phyloP scores from a whole-genome alignment of 768 basidiomycete species.

The Auriculariales sp. region DNA sequence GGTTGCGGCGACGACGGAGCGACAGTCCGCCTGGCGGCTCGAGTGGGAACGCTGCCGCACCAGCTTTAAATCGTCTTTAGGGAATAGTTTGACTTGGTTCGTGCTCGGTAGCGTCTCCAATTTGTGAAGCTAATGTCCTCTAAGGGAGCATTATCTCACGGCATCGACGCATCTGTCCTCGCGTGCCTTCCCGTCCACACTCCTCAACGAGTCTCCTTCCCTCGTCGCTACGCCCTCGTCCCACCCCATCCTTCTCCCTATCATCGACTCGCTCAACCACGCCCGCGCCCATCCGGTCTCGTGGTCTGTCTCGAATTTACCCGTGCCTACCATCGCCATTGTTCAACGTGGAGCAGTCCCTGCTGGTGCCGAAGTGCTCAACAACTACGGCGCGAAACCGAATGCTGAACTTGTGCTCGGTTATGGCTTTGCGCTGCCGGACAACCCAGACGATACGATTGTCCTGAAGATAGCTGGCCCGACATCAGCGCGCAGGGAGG shows the following conservation, averaged over 20 bases:
- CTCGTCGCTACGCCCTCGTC: slow-evolving; percentile 35
- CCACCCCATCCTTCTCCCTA: slow-evolving; percentile 73
- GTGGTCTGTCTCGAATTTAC: slow-evolving; percentile 46
- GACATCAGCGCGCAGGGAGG: slow-evolving; percentile 35
- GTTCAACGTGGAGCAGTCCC: slow-evolving; percentile 32
- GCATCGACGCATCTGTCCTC: slow-evolving; percentile 73
- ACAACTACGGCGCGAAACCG: slow-evolving; percentile 87
- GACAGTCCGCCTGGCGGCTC: slow-evolving; percentile 39
- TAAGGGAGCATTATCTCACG: slow-evolving; percentile 57
- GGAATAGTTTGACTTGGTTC: slow-evolving; percentile 51
- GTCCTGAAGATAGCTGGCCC: slow-evolving; percentile 57
- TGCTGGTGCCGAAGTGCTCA: slow-evolving; percentile 50
- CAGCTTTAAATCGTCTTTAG: slow-evolving; percentile 30
- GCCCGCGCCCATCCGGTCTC: slow-evolving; percentile 65
- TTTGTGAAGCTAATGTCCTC: background rate
- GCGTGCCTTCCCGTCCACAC: slow-evolving; percentile 76
- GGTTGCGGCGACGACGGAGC: slow-evolving; percentile 58
- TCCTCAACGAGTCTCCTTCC: slow-evolving; percentile 46
- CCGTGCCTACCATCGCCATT: slow-evolving; percentile 36
- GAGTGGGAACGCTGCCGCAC: slow-evolving; percentile 47
- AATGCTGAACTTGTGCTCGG: slow-evolving; percentile 83
- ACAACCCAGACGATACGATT: slow-evolving; percentile 81
- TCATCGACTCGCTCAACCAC: slow-evolving; percentile 80
- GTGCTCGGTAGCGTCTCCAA: slow-evolving; percentile 11
- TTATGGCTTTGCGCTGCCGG: slow-evolving; percentile 71